phyloP scores from a whole-genome alignment of 1,139 yeast species.

The Kluyveromyces marxianus region DNA sequence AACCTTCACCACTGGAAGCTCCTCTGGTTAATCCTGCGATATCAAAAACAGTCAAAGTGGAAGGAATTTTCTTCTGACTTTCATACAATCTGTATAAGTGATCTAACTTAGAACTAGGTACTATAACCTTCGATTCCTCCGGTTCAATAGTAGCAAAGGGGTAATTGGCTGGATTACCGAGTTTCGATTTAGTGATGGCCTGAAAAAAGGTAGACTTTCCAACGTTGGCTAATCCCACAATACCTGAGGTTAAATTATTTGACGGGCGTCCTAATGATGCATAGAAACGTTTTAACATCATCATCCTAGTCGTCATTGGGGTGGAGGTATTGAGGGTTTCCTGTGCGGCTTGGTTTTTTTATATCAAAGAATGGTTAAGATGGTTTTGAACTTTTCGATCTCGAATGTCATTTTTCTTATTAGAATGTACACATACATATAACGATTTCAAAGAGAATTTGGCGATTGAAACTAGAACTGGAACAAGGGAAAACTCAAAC shows the following conservation, averaged over 20 bases:
- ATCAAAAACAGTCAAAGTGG: slow-evolving; percentile 55
- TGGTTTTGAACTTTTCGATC: not conserved
- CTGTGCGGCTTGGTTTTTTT: not conserved
- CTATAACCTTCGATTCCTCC: slow-evolving; percentile 54
- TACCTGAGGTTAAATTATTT: slow-evolving; percentile 34
- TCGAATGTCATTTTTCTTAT: not conserved
- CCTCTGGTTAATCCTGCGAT: slow-evolving; percentile 72
- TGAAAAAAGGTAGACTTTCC: slow-evolving; percentile 67
- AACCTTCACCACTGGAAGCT: slow-evolving; percentile 69
- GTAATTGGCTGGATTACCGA: slow-evolving; percentile 74
- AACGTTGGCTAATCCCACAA: slow-evolving; percentile 72
- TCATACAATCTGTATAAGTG: slow-evolving; percentile 39
- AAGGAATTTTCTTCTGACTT: slow-evolving; percentile 46
- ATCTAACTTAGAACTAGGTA: slow-evolving; percentile 46
- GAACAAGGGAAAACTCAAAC: too few species aligned
- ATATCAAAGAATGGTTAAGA: not conserved
- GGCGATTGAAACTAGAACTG: too few species aligned
- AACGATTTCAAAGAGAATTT: not conserved
- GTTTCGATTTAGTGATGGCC: slow-evolving; percentile 59
- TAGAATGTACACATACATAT: too few species aligned
- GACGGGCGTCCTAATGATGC: slow-evolving; percentile 23
- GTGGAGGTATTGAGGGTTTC: not conserved
- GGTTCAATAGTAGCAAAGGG: slow-evolving; percentile 79
- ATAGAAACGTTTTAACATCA: slow-evolving; percentile 2
- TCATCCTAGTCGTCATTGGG: not conserved